These are phyloP conservation scores for Didymella sp. DNA, from an alignment of 2,329 filamentous ascomycete species.

Conservation along the genomic window DNA sequence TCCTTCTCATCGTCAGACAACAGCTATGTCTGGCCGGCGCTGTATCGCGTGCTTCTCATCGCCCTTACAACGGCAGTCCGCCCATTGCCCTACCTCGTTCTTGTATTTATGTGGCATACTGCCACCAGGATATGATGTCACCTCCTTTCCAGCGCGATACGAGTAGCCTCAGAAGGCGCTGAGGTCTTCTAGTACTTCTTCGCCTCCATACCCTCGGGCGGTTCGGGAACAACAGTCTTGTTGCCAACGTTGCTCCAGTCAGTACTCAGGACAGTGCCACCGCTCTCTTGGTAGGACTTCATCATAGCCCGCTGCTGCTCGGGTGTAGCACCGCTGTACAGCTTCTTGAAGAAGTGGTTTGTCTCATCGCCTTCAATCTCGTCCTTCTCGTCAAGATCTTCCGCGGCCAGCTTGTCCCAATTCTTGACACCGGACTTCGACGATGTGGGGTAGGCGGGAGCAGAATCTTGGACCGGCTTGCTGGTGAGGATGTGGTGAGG, in stretches of 20 bases:
- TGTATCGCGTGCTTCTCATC: neutral
- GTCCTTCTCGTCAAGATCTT: conserved; percentile 62
- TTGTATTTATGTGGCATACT: neutral
- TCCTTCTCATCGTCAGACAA: neutral
- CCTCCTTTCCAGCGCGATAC: too few species aligned
- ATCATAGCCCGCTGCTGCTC: conserved; percentile 94
- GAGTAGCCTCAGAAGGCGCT: neutral
- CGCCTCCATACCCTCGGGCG: conserved; percentile 78
- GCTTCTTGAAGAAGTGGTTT: conserved; percentile 86
- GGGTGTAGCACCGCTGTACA: conserved; percentile 77
- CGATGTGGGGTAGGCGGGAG: conserved; percentile 81
- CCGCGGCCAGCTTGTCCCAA: conserved; percentile 80
- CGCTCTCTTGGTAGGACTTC: conserved; percentile 95
- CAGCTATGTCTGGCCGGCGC: neutral
- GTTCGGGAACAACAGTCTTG: conserved; percentile 72
- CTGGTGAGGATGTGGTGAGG: conserved; percentile 28
- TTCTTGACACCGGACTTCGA: conserved; percentile 84
- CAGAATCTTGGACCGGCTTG: conserved; percentile 35
- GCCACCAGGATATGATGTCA: neutral
- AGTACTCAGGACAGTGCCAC: conserved; percentile 89
- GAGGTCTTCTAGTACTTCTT: conserved; percentile 65
- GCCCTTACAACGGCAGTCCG: neutral
- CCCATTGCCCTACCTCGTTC: neutral
- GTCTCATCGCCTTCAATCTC: conserved; percentile 67
- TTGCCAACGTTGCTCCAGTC: conserved; percentile 85